phyloP scores from a whole-genome alignment of 345 rosid species.

The Populus pruinosa region DNA sequence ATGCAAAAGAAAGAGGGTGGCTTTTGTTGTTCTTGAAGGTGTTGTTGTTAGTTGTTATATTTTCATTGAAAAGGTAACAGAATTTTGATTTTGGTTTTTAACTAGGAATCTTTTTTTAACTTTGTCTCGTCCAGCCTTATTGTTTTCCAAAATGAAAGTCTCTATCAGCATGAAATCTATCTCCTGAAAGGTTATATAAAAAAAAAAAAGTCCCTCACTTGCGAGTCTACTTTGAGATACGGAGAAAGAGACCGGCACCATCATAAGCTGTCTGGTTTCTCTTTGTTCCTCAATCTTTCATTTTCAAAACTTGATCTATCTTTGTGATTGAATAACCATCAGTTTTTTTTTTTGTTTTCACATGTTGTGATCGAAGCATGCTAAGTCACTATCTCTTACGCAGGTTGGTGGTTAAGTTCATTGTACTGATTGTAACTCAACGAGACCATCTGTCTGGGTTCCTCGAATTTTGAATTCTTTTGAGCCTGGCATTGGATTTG shows the following conservation, averaged over 20 bases:
- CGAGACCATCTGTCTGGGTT: slow-evolving; percentile 14
- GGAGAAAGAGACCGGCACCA: neutral
- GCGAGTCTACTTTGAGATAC: slow-evolving; percentile 25
- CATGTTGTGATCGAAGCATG: slow-evolving; percentile 8
- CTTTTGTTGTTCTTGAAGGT: slow-evolving; percentile 12
- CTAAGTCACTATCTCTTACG: slow-evolving; percentile 10
- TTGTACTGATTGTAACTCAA: slow-evolving; percentile 6
- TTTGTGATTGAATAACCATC: slow-evolving; percentile 29
- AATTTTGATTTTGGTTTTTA: slow-evolving; percentile 19
- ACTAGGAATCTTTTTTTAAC: slow-evolving; percentile 5
- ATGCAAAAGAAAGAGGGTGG: neutral
- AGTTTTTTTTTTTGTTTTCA: slow-evolving; percentile 13
- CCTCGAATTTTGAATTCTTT: slow-evolving; percentile 20
- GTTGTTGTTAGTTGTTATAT: neutral
- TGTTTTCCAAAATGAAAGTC: slow-evolving; percentile 19
- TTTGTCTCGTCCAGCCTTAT: slow-evolving; percentile 25
- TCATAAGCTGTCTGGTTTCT: neutral
- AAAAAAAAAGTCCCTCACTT: slow-evolving; percentile 21
- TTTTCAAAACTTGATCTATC: slow-evolving; percentile 19
- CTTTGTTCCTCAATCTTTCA: slow-evolving; percentile 9
- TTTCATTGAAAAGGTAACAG: slow-evolving; percentile 26
- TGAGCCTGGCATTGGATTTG: slow-evolving; percentile 20
- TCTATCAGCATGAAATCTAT: slow-evolving; percentile 32
- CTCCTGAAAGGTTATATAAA: slow-evolving; percentile 34
- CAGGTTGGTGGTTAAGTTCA: slow-evolving; percentile 24